Evolutionary conservation across 2,329 filamentous ascomycete genomes (phyloP).

Genomic region (Alternaria incomplexa): DNA sequence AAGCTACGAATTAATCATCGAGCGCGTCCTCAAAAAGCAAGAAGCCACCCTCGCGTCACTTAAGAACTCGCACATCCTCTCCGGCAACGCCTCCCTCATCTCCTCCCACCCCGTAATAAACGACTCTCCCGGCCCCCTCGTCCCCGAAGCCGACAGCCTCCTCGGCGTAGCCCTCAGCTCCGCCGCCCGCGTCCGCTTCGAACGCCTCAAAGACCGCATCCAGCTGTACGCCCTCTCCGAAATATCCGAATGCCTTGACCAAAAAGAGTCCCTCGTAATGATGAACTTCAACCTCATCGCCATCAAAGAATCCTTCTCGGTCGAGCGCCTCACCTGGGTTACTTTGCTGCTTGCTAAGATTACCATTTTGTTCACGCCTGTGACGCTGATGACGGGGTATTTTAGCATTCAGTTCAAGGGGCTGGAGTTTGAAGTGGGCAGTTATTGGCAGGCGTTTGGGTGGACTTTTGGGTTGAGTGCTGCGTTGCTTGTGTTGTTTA

Average conservation of each 20-base stretch:
- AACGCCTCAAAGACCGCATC: slow-evolving; percentile 64
- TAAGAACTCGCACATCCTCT: slow-evolving; percentile 51
- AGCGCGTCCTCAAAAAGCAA: slow-evolving; percentile 60
- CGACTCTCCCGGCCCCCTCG: slow-evolving; percentile 23
- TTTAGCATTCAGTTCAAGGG: slow-evolving; percentile 71
- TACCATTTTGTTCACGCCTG: slow-evolving; percentile 76
- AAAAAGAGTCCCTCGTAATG: slow-evolving; percentile 73
- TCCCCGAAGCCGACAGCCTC: slow-evolving; percentile 47
- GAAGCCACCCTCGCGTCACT: slow-evolving; percentile 52
- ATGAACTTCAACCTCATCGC: slow-evolving; percentile 81
- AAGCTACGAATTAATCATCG: slow-evolving; percentile 66
- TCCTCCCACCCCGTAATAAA: slow-evolving; percentile 27
- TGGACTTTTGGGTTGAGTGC: slow-evolving; percentile 67
- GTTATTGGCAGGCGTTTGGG: slow-evolving; percentile 73
- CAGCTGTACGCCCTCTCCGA: slow-evolving; percentile 67
- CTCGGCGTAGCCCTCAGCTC: slow-evolving; percentile 55
- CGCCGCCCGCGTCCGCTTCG: slow-evolving; percentile 64
- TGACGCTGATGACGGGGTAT: slow-evolving; percentile 76
- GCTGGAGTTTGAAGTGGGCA: slow-evolving; percentile 64
- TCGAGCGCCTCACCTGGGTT: slow-evolving; percentile 73
- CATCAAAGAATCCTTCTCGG: slow-evolving; percentile 74
- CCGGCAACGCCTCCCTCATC: slow-evolving; percentile 36
- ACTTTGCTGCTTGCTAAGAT: slow-evolving; percentile 76
- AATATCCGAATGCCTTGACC: slow-evolving; percentile 68
- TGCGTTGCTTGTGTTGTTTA: slow-evolving; percentile 63